Conservation (phyloP, 2,329 filamentous ascomycete species). For the Myriangium duriaei region DNA sequence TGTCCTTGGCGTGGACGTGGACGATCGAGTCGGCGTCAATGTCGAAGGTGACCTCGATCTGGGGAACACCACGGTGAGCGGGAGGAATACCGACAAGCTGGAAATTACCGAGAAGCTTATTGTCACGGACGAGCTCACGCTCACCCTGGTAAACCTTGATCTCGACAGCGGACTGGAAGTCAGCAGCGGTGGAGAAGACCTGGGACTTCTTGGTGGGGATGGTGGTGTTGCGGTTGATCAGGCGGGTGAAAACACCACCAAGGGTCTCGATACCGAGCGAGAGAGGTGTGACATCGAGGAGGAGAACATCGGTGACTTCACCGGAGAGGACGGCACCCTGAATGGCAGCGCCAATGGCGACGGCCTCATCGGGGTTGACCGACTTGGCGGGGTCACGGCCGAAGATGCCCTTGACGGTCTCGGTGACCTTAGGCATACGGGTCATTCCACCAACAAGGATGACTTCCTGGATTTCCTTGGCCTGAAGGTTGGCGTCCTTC, state of each 20-base stretch:
- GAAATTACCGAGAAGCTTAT: conserved; percentile 99
- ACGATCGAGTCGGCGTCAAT: conserved; percentile 97
- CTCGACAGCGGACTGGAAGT: conserved; percentile 97
- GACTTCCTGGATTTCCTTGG: conserved; percentile 93
- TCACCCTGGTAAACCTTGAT: conserved; percentile 99
- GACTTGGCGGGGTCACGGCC: conserved; percentile 94
- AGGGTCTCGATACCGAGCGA: conserved; percentile 98
- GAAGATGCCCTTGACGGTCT: conserved; percentile 94
- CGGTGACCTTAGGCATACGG: conserved; percentile 95
- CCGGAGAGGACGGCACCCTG: conserved; percentile 94
- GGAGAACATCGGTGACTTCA: conserved; percentile 89
- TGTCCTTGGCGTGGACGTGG: conserved; percentile 96
- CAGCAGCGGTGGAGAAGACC: conserved; percentile 91
- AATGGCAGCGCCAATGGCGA: conserved; percentile 92
- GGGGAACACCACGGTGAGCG: conserved; percentile 88
- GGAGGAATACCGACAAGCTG: conserved; percentile 95
- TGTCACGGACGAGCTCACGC: conserved; percentile 96
- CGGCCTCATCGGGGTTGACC: conserved; percentile 96
- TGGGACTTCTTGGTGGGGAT: conserved; percentile 99
- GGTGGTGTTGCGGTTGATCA: conserved; percentile 98
- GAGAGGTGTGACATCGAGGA: conserved; percentile 89
- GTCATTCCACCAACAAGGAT: conserved; percentile 99
- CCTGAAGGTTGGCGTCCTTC: conserved; percentile 83
- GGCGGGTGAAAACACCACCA: conserved; percentile 90
- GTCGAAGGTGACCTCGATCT: conserved; percentile 96